Conservation (phyloP, 192 early-diverging fungal species). For the Coemansia sp. region DNA sequence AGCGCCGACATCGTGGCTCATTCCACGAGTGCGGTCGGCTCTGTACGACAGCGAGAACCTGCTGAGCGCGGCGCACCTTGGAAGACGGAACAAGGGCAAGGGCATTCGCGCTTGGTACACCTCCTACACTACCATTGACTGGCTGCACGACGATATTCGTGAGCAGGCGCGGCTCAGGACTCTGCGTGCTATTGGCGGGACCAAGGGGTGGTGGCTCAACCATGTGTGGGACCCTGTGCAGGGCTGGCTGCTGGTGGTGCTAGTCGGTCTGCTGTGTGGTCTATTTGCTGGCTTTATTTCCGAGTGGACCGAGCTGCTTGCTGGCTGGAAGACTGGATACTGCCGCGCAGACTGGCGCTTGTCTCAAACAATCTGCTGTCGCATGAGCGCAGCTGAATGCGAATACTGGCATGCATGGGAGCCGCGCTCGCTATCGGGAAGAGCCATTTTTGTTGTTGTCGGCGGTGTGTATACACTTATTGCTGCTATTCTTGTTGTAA, state of each 20-base stretch:
- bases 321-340: slow-evolving; percentile 80
- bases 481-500: slow-evolving; percentile 63
- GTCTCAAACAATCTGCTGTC: slow-evolving; percentile 79
- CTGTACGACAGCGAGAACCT: slow-evolving; percentile 45
- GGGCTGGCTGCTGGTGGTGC: slow-evolving; percentile 81
- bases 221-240: slow-evolving; percentile 74
- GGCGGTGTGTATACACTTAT: slow-evolving; percentile 61
- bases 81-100: slow-evolving; percentile 39
- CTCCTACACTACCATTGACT: slow-evolving; percentile 64
- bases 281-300: slow-evolving; percentile 50
- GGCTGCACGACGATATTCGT: slow-evolving; percentile 86
- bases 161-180: slow-evolving; percentile 70
- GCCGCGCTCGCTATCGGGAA: slow-evolving; percentile 29
- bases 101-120: slow-evolving; percentile 47
- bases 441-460: slow-evolving; percentile 36
- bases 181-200: slow-evolving; percentile 57
- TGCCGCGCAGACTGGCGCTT: slow-evolving; percentile 76
- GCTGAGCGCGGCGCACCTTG: slow-evolving; percentile 17
- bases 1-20: slow-evolving; percentile 47
- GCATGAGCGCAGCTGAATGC: slow-evolving; percentile 62
- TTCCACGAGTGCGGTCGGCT: slow-evolving; percentile 43
- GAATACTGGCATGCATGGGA: slow-evolving; percentile 60
- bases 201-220: slow-evolving; percentile 59
- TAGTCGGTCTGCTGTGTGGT: slow-evolving; percentile 61
- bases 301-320: slow-evolving; percentile 73